Percentiles rank a stretch among this genome's conserved stretches.
Evolutionary conservation across 2,329 filamentous ascomycete genomes (phyloP).

Genomic region (Cladosporium sp.): DNA sequence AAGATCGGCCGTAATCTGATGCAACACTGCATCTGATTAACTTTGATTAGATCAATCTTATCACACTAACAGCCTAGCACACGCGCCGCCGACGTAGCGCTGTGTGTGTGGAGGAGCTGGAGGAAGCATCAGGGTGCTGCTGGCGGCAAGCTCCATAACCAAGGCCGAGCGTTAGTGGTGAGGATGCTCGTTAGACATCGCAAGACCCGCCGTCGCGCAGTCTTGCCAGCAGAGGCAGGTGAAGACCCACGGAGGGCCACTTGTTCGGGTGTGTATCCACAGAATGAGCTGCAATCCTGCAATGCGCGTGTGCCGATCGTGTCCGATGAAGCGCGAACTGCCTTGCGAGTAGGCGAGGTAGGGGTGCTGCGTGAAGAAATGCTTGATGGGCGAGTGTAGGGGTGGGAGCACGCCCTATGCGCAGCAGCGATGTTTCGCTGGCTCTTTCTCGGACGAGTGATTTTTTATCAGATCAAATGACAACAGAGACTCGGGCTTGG

Average conservation of each 20-base stretch:
- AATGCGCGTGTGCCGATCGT: conserved; percentile 11
- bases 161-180: neutral
- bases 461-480: conserved; percentile 16
- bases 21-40: conserved; percentile 16
- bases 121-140: neutral
- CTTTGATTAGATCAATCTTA: conserved; percentile 19
- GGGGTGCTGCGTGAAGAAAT: conserved; percentile 1
- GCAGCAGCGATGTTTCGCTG: neutral
- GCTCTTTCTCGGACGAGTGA: conserved; percentile 15
- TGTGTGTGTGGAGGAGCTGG: neutral
- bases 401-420: neutral
- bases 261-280: neutral
- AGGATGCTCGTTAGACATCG: conserved; percentile 14
- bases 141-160: neutral
- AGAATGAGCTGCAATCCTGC: neutral
- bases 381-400: neutral
- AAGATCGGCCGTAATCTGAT: conserved; percentile 22
- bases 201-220: neutral
- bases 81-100: conserved; percentile 20
- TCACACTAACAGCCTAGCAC: neutral
- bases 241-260: conserved; percentile 10
- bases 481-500: conserved; percentile 1
- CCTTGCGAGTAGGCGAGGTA: neutral
- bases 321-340: neutral
- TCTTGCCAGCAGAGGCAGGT: neutral